These are phyloP conservation scores for Rubia balearica DNA, from an alignment of 305 asterid genomes.

Conservation along the genomic window DNA sequence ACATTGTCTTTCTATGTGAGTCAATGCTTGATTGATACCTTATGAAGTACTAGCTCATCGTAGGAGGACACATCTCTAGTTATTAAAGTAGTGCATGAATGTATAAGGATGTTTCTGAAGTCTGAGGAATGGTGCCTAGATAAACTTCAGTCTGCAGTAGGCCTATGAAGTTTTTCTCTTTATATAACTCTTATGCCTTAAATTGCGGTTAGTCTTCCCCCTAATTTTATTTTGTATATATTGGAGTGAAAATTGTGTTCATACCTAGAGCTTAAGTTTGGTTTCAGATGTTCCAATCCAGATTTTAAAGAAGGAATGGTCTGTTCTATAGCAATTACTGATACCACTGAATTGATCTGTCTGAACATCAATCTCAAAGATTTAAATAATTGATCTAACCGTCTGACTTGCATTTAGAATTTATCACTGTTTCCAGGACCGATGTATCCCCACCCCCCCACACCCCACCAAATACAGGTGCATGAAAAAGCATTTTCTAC, in stretches of 20 bases:
- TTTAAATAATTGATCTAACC: neutral
- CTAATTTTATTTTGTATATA: neutral
- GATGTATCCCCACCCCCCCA: no score
- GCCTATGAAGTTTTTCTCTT: neutral
- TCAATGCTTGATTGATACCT: neutral
- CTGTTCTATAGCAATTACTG: no score
- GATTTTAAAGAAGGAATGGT: neutral
- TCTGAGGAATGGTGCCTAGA: neutral
- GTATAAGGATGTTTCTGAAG: neutral
- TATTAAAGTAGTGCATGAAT: neutral
- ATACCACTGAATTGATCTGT: neutral
- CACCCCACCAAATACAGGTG: neutral
- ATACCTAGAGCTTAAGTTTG: no score
- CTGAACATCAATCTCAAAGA: neutral
- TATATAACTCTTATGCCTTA: neutral
- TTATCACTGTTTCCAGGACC: neutral
- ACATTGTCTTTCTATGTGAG: neutral
- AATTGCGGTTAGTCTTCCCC: neutral
- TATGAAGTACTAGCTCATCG: neutral
- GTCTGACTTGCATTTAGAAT: neutral
- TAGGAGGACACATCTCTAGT: neutral
- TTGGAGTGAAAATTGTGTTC: neutral
- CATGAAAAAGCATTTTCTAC: slow-evolving; percentile 2
- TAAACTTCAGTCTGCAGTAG: neutral
- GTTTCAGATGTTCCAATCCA: neutral